phyloP scores from a whole-genome alignment of 2,329 filamentous ascomycete genomes.

The Talaromyces sp. region DNA sequence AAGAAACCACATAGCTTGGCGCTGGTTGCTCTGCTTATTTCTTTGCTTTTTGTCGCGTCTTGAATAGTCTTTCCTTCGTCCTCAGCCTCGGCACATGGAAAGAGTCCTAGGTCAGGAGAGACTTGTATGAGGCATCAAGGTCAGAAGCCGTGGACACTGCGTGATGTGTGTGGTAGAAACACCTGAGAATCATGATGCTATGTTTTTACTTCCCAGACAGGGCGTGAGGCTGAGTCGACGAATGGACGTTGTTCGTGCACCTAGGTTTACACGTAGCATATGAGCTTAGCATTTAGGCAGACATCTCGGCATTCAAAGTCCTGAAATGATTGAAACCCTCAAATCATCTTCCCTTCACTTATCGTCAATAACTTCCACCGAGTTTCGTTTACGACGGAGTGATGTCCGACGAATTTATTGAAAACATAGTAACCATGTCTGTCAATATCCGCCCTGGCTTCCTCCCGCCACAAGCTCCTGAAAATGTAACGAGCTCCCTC shows the following conservation, averaged over 20 bases:
- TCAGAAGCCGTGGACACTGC: not conserved
- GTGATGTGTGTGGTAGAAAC: not conserved
- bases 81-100: no score
- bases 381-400: not conserved
- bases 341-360: not conserved
- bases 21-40: not conserved
- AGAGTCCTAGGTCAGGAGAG: no score
- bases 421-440: not conserved
- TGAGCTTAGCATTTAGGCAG: not conserved
- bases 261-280: not conserved
- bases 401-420: not conserved
- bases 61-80: no score
- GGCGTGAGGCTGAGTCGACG: not conserved
- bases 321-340: not conserved
- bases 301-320: not conserved
- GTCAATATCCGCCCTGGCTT: constrained; percentile 14
- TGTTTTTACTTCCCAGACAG: not conserved
- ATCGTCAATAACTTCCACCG: not conserved
- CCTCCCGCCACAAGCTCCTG: constrained; percentile 37
- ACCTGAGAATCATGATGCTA: not conserved
- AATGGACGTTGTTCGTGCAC: not conserved
- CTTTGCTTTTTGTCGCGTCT: no score
- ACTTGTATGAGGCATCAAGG: no score
- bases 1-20: no score
- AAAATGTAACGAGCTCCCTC: constrained; percentile 44